Evolutionary conservation across 768 basidiomycete genomes (phyloP), one percentile per base, ranked within the genome.

Genomic region (Terana coerulea): DNA sequence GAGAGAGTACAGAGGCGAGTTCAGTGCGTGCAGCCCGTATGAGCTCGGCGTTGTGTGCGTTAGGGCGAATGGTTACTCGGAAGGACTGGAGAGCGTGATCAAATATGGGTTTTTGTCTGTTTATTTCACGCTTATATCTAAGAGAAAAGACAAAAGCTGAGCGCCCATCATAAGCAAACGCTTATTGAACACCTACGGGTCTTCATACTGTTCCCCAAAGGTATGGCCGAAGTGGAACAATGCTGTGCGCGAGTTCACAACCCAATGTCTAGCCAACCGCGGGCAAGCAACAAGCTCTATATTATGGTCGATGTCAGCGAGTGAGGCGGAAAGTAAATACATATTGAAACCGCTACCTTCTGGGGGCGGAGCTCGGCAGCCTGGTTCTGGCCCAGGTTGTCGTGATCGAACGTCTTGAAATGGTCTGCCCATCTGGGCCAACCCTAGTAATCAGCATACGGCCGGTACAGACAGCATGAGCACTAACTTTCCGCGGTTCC

Each of bases 251-350:
- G 83, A 81, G 57, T 75, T 85, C 36, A 88, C 60, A 29, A 87
- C 82, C 84, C 83, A 87, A 61, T 87, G 84, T 61, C 83, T 80
- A 30, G 82, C 81, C 21, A 74, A 72, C 46, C 86, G 72, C 17
- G 86, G 86, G 61, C 86, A 88, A n/a, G 86, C 81, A 21, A 86
- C 84, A 22, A 83, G 69, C 62, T 86, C 86, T 87, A 57, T 17
- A 17, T 25, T 41, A 24, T n/a, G n/a, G n/a, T n/a, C n/a, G n/a
- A n/a, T 35, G n/a, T 26, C 29, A n/a, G n/a, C n/a, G n/a, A n/a
- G n/a, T n/a, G n/a, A n/a, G n/a, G n/a, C n/a, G n/a, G n/a, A n/a
- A 43, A 49, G 33, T 41, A 45, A 14, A 24, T 24, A 45, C 9
- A 51, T n/a, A 33, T 14, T 26, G 22, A 53, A 41, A 11, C 15